Evolutionary conservation across 2,329 filamentous ascomycete genomes (phyloP).

Genomic region (Alternaria dauci): DNA sequence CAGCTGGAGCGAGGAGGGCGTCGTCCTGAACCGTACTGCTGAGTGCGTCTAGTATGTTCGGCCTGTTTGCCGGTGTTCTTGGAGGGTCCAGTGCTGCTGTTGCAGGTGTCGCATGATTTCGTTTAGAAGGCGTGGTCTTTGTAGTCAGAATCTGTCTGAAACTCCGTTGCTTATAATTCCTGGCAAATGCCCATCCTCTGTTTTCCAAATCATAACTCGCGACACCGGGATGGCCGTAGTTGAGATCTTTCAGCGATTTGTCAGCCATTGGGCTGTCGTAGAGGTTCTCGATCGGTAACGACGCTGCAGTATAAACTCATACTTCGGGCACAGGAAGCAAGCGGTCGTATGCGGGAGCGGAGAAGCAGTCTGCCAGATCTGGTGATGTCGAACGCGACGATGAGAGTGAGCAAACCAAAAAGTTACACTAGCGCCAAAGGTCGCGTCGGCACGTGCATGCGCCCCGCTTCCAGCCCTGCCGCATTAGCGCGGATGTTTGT

Average conservation of each 20-base stretch:
- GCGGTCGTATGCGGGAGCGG: background rate
- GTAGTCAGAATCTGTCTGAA: constrained; percentile 39
- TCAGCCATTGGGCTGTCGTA: constrained; percentile 66
- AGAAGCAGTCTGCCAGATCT: constrained; percentile 1
- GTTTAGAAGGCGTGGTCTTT: constrained; percentile 22
- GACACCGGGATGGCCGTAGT: constrained; percentile 63
- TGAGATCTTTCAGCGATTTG: constrained; percentile 57
- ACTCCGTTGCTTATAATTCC: constrained; percentile 40
- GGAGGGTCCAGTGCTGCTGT: constrained; percentile 15
- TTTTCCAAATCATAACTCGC: constrained; percentile 59
- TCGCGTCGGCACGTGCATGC: constrained; percentile 42
- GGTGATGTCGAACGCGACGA: constrained; percentile 9
- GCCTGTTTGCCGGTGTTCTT: constrained; percentile 2
- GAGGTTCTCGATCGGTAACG: constrained; percentile 24
- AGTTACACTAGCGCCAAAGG: constrained; percentile 33
- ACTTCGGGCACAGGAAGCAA: constrained; percentile 20
- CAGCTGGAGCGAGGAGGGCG: constrained; percentile 37
- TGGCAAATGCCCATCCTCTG: constrained; percentile 60
- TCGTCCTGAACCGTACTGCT: constrained; percentile 28
- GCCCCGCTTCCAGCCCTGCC: constrained; percentile 15
- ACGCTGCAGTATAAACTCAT: constrained; percentile 31
- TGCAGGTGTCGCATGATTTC: constrained; percentile 25
- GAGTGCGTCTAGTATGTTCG: constrained; percentile 23
- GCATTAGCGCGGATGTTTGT: constrained; percentile 32
- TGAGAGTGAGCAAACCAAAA: constrained; percentile 22